These are phyloP conservation scores for Ceratobasidium sp. DNA, from an alignment of 1,284 basidiomycete genomes.

Conservation along the genomic window DNA sequence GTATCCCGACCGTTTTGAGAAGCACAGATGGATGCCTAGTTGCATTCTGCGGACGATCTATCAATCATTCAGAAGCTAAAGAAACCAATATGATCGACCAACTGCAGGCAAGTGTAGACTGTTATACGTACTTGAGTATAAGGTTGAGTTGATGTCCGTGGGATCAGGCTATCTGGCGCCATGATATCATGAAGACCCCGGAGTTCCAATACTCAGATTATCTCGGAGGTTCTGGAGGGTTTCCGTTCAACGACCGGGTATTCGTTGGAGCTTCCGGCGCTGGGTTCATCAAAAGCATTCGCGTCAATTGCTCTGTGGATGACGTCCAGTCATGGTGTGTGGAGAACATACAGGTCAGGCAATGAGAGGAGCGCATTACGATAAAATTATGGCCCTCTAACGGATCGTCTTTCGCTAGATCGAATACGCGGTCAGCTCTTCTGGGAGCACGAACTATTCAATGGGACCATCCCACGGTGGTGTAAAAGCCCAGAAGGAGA, in stretches of 20 bases:
- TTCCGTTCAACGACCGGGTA: slow-evolving; percentile 7
- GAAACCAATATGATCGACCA: neutral
- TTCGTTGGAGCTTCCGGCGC: neutral
- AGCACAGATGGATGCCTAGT: slow-evolving; percentile 2
- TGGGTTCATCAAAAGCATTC: neutral
- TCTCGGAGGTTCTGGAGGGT: neutral
- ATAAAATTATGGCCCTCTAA: too few relatives aligned
- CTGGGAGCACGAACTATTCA: too few relatives aligned
- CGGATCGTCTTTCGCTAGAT: neutral
- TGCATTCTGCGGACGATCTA: neutral
- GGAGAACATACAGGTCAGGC: slow-evolving; percentile 4
- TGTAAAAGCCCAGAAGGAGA: neutral
- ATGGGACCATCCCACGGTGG: neutral
- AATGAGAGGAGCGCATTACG: neutral
- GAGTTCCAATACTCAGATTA: slow-evolving; percentile 1
- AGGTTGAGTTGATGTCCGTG: neutral
- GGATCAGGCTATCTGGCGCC: neutral
- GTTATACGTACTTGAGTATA: too few relatives aligned
- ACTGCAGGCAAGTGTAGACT: neutral
- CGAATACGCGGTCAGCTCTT: neutral
- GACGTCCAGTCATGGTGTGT: too few relatives aligned
- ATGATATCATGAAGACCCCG: neutral
- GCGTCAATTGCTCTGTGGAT: too few relatives aligned
- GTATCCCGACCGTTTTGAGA: neutral
- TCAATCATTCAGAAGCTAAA: neutral